These are phyloP conservation scores for Yamadazyma sp. DNA, from an alignment of 805 yeast genomes.

Conservation along the genomic window DNA sequence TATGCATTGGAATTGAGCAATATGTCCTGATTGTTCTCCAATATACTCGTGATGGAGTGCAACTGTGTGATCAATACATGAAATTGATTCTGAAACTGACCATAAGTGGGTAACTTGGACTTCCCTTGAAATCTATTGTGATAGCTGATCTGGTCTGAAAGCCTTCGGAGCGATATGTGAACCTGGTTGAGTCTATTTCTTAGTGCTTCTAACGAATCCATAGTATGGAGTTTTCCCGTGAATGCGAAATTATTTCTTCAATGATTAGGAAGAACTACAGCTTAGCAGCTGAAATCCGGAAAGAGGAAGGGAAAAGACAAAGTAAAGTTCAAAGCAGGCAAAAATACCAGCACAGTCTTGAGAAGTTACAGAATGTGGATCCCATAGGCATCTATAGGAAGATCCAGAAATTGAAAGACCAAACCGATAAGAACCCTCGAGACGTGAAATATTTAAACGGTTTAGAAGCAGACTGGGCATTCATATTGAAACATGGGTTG, in stretches of 20 bases:
- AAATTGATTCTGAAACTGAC: constrained; percentile 78
- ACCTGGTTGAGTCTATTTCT: constrained; percentile 44
- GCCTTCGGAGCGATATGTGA: constrained; percentile 38
- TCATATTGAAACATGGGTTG: constrained; percentile 32
- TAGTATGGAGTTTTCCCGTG: constrained; percentile 20
- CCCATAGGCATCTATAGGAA: constrained; percentile 37
- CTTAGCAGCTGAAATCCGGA: constrained; percentile 37
- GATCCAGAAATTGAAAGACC: constrained; percentile 28
- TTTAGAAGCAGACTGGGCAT: constrained; percentile 42
- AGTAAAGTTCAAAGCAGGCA: constrained; percentile 37
- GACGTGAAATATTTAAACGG: constrained; percentile 20
- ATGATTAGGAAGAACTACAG: constrained; percentile 33
- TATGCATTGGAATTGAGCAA: constrained; percentile 71
- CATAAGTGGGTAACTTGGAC: constrained; percentile 47
- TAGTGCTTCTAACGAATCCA: constrained; percentile 40
- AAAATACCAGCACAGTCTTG: constrained; percentile 28
- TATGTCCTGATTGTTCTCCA: constrained; percentile 59
- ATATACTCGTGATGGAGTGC: constrained; percentile 67
- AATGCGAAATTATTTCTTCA: too few species aligned
- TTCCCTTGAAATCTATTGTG: constrained; percentile 36
- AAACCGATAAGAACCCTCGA: constrained; percentile 2
- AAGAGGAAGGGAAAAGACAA: constrained; percentile 36
- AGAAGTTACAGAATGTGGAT: constrained; percentile 27
- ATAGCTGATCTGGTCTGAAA: constrained; percentile 37
- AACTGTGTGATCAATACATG: constrained; percentile 82